Evolutionary conservation across 345 rosid genomes (phyloP).

Genomic region (Ricinus communis): DNA sequence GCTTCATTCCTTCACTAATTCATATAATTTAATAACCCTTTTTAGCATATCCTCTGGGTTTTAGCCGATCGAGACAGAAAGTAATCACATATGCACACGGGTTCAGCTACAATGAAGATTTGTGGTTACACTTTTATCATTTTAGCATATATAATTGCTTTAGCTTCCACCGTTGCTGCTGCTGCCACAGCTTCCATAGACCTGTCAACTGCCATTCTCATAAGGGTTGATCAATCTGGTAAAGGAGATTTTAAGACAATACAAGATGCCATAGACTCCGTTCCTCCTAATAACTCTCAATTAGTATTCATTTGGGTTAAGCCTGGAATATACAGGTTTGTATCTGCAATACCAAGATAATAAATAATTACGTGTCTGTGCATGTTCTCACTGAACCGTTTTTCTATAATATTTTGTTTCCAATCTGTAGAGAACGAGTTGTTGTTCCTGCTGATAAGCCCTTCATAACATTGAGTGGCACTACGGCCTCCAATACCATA

Average conservation of each 20-base stretch:
- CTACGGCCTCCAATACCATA: slow-evolving; percentile 39
- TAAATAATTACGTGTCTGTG: too few species aligned
- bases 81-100: slow-evolving; percentile 31
- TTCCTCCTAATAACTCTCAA: slow-evolving; percentile 51
- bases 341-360: neutral
- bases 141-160: neutral
- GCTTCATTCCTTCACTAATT: slow-evolving; percentile 25
- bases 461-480: slow-evolving; percentile 74
- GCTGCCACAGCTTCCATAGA: slow-evolving; percentile 30
- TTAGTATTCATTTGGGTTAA: slow-evolving; percentile 55
- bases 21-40: neutral
- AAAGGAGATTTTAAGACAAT: slow-evolving; percentile 62
- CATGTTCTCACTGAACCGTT: too few species aligned
- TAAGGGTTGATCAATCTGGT: slow-evolving; percentile 68
- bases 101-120: slow-evolving; percentile 25
- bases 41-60: neutral
- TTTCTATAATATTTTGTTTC: neutral
- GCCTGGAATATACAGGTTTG: slow-evolving; percentile 69
- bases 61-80: neutral
- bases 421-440: slow-evolving; percentile 48
- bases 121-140: slow-evolving; percentile 18
- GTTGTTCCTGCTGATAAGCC: slow-evolving; percentile 66
- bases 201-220: slow-evolving; percentile 41
- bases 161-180: slow-evolving; percentile 16
- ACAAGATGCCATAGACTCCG: slow-evolving; percentile 66